These are phyloP conservation scores for Solanum gracilifrons DNA, from an alignment of 257 asterid genomes.

Conservation along the genomic window DNA sequence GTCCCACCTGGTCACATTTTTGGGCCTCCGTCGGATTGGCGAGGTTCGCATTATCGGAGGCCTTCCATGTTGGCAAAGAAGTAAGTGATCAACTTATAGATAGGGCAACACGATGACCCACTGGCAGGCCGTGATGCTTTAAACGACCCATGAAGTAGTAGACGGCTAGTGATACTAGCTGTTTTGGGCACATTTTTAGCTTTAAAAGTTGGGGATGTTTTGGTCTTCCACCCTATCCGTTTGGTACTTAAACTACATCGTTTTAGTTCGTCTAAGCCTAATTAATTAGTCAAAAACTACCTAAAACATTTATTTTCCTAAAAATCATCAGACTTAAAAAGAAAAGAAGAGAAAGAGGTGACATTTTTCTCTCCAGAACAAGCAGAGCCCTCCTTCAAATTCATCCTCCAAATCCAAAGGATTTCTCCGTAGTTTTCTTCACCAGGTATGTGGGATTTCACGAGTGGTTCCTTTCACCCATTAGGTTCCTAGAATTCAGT, in stretches of 20 bases:
- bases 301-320: not conserved
- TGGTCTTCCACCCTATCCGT: not conserved
- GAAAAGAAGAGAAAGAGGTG: not conserved
- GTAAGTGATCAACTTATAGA: not conserved
- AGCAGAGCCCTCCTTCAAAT: not conserved
- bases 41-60: not conserved
- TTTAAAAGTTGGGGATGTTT: not conserved
- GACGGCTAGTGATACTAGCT: not conserved
- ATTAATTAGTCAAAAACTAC: not conserved
- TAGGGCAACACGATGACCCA: not conserved
- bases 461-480: not conserved
- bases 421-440: no score
- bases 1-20: not conserved
- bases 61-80: not conserved
- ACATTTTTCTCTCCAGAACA: not conserved
- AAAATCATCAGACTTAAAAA: no score
- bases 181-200: not conserved
- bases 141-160: not conserved
- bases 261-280: not conserved
- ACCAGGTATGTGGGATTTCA: not conserved
- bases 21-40: not conserved
- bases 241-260: no score
- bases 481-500: not conserved
- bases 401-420: not conserved
- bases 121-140: not conserved